Conservation (phyloP, 1,284 basidiomycete species). For the Boletus hoseneyae region DNA sequence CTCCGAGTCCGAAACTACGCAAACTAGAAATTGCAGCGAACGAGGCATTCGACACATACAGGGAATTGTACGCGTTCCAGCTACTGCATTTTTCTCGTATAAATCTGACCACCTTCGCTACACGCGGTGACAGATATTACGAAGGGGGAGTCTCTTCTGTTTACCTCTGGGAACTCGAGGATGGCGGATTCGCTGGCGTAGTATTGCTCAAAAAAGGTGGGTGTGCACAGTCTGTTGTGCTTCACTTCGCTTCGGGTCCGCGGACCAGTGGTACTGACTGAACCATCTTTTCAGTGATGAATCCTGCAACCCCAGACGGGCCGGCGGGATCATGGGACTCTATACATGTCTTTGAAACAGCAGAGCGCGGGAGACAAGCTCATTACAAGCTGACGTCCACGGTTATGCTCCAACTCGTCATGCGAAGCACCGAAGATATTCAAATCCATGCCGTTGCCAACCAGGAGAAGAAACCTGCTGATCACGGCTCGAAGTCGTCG, state of each 20-base stretch:
- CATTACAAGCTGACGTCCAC: slow-evolving; percentile 98
- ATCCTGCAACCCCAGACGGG: slow-evolving; percentile 49
- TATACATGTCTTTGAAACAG: slow-evolving; percentile 95
- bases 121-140: slow-evolving; percentile 75
- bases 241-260: slow-evolving; percentile 5
- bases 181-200: slow-evolving; percentile 94
- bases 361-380: slow-evolving; percentile 85
- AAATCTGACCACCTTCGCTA: not conserved
- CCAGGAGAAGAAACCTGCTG: slow-evolving; percentile 35
- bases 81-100: slow-evolving; percentile 1
- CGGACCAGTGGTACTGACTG: slow-evolving; percentile 3
- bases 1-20: slow-evolving; percentile 80
- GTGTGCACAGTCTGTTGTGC: slow-evolving; percentile 30
- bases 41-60: slow-evolving; percentile 96
- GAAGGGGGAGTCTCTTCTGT: slow-evolving; percentile 97
- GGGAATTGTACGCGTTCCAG: slow-evolving; percentile 74
- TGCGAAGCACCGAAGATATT: slow-evolving; percentile 47
- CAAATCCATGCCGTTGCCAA: slow-evolving; percentile 28
- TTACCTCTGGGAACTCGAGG: slow-evolving; percentile 97
- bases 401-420: slow-evolving; percentile 92
- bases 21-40: slow-evolving; percentile 93
- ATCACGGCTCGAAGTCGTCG: slow-evolving; percentile 52
- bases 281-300: slow-evolving; percentile 49
- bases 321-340: slow-evolving; percentile 93
- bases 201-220: slow-evolving; percentile 94